Percentiles rank a stretch among this genome's conserved stretches.
Conservation (phyloP, 768 basidiomycete species). For the Suillus discolor region DNA sequence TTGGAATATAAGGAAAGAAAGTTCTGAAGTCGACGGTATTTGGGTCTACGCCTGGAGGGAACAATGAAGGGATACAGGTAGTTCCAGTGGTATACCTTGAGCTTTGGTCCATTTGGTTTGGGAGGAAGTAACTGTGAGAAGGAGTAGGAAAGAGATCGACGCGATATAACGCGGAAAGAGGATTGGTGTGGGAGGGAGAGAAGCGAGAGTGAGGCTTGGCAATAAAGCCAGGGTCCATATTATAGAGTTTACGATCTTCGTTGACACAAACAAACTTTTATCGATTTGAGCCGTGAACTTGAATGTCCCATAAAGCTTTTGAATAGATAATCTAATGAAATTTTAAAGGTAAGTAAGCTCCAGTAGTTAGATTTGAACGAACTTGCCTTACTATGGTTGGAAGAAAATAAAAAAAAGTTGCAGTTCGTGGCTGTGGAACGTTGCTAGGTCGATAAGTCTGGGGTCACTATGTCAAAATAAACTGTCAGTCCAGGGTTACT, state of each 20-base stretch:
- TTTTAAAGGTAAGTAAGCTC: background rate
- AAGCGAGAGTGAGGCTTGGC: slow-evolving; percentile 40
- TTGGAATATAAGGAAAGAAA: slow-evolving; percentile 87
- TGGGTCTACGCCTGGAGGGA: slow-evolving; percentile 62
- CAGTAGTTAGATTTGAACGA: background rate
- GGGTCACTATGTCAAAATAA: slow-evolving; percentile 2
- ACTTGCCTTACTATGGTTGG: background rate
- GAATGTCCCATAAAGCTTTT: background rate
- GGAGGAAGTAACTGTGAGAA: slow-evolving; percentile 21
- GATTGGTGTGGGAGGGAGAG: slow-evolving; percentile 34
- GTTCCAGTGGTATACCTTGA: slow-evolving; percentile 29
- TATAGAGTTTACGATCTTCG: slow-evolving; percentile 3
- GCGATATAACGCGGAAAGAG: slow-evolving; percentile 26
- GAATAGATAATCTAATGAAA: background rate
- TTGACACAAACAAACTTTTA: slow-evolving; percentile 4
- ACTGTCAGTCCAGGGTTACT: slow-evolving; percentile 1
- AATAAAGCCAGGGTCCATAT: slow-evolving; percentile 32
- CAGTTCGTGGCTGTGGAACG: slow-evolving; percentile 5
- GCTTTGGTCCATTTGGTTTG: slow-evolving; percentile 32
- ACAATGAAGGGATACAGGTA: slow-evolving; percentile 49
- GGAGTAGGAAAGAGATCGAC: slow-evolving; percentile 17
- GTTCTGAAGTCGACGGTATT: slow-evolving; percentile 73
- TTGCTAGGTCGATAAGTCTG: slow-evolving; percentile 4
- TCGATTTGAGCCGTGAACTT: background rate
- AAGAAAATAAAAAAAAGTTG: background rate